These are phyloP conservation scores for Talaromyces sp. DNA, from an alignment of 2,329 filamentous ascomycete species.

Conservation along the genomic window DNA sequence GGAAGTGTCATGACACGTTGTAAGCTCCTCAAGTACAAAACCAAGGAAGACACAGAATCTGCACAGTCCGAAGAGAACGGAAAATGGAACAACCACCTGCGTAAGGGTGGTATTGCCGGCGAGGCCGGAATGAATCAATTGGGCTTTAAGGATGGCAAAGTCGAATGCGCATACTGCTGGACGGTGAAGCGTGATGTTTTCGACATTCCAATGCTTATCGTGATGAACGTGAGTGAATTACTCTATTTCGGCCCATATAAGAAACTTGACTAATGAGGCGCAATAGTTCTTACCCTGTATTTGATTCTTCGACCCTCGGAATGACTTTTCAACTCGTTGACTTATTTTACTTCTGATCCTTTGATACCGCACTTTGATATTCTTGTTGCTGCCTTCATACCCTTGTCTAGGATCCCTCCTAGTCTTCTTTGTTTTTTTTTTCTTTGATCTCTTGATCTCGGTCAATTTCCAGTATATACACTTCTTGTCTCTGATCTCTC, in stretches of 20 bases:
- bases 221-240: slow-evolving; percentile 82
- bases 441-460: background rate
- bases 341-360: slow-evolving; percentile 7
- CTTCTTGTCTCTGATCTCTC: slow-evolving; percentile 4
- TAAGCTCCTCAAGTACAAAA: slow-evolving; percentile 86
- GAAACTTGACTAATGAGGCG: background rate
- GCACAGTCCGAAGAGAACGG: slow-evolving; percentile 52
- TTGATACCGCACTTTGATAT: slow-evolving; percentile 5
- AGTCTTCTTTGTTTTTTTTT: slow-evolving; percentile 15
- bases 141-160: slow-evolving; percentile 80
- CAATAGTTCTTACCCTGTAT: slow-evolving; percentile 51
- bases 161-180: slow-evolving; percentile 96
- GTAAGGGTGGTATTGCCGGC: slow-evolving; percentile 50
- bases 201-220: slow-evolving; percentile 97
- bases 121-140: slow-evolving; percentile 76
- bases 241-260: background rate
- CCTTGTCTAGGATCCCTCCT: slow-evolving; percentile 11
- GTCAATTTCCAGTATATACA: slow-evolving; percentile 18
- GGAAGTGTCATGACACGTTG: slow-evolving; percentile 82
- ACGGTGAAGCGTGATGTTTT: slow-evolving; percentile 95
- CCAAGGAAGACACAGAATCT: slow-evolving; percentile 60
- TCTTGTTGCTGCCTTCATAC: slow-evolving; percentile 19
- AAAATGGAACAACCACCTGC: slow-evolving; percentile 46
- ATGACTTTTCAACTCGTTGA: background rate
- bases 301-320: slow-evolving; percentile 29